Percentiles rank a stretch among this genome's conserved stretches.
Evolutionary conservation across 805 yeast species (phyloP).

Genomic region (Lipomyces yamanashiensis): DNA sequence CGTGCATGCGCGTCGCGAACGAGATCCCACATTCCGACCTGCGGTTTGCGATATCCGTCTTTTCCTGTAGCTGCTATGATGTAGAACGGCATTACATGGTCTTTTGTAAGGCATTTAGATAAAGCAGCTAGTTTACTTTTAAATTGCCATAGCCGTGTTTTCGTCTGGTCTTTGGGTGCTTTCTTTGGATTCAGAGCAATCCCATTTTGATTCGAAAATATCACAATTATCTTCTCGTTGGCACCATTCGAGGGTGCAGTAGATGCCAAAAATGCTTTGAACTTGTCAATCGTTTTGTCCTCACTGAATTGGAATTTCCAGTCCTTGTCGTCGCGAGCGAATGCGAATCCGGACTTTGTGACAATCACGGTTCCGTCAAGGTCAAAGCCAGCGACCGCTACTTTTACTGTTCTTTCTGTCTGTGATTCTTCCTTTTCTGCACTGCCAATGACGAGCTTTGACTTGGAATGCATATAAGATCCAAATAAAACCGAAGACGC

Average conservation of each 20-base stretch:
- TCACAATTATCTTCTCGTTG: constrained; percentile 54
- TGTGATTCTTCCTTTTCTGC: background rate
- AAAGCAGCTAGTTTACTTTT: constrained; percentile 55
- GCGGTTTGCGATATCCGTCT: constrained; percentile 64
- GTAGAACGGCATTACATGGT: constrained; percentile 24
- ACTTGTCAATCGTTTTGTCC: constrained; percentile 3
- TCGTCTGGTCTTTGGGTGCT: constrained; percentile 40
- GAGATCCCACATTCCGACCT: constrained; percentile 71
- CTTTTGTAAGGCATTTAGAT: constrained; percentile 10
- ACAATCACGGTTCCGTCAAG: constrained; percentile 77
- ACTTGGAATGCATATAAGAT: constrained; percentile 1
- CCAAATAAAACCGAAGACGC: constrained; percentile 23
- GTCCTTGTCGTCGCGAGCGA: constrained; percentile 64
- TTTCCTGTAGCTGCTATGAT: constrained; percentile 37
- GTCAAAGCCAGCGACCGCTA: constrained; percentile 74
- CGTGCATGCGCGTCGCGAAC: constrained; percentile 45
- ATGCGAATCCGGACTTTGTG: constrained; percentile 66
- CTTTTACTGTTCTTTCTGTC: constrained; percentile 11
- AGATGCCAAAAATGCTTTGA: constrained; percentile 17
- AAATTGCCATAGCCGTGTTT: constrained; percentile 55
- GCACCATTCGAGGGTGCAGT: constrained; percentile 14
- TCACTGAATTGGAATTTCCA: constrained; percentile 58
- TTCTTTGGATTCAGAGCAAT: constrained; percentile 51
- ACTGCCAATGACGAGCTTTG: background rate
- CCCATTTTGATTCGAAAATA: constrained; percentile 88